Evolutionary conservation across 2,329 filamentous ascomycete genomes (phyloP).

Genomic region (Dendryphion nanum): DNA sequence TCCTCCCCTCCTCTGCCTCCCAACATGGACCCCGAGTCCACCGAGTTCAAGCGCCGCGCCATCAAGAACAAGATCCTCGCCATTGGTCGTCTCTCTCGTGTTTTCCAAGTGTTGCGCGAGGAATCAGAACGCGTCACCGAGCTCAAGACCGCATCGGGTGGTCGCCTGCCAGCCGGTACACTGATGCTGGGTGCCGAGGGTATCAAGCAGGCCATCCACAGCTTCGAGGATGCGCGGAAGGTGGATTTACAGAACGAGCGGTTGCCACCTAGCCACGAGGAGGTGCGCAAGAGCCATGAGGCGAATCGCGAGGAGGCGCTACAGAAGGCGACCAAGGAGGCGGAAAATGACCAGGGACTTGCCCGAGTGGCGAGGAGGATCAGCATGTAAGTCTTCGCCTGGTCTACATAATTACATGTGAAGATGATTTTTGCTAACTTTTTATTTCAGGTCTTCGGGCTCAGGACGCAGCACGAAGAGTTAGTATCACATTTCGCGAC

Average conservation of each 20-base stretch:
- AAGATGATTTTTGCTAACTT: too few relatives aligned
- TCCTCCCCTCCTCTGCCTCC: slow-evolving; percentile 67
- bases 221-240: slow-evolving; percentile 94
- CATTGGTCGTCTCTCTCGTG: slow-evolving; percentile 91
- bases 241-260: slow-evolving; percentile 96
- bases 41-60: slow-evolving; percentile 89
- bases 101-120: slow-evolving; percentile 97
- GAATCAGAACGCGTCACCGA: slow-evolving; percentile 96
- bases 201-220: slow-evolving; percentile 97
- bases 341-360: slow-evolving; percentile 86
- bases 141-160: slow-evolving; percentile 93
- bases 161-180: slow-evolving; percentile 87
- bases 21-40: slow-evolving; percentile 73
- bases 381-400: slow-evolving; percentile 80
- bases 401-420: too few relatives aligned
- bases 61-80: slow-evolving; percentile 99
- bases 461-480: too few relatives aligned
- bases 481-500: too few relatives aligned
- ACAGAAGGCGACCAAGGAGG: slow-evolving; percentile 81
- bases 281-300: slow-evolving; percentile 80
- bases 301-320: slow-evolving; percentile 79
- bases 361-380: slow-evolving; percentile 85
- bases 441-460: too few relatives aligned
- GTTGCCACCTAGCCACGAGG: slow-evolving; percentile 86
- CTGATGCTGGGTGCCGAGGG: slow-evolving; percentile 98